A percentile compares a stretch with the other conserved stretches of the same genome.
phyloP scores from a whole-genome alignment of 495 filamentous ascomycete species.

The Neurospora tetraspora region DNA sequence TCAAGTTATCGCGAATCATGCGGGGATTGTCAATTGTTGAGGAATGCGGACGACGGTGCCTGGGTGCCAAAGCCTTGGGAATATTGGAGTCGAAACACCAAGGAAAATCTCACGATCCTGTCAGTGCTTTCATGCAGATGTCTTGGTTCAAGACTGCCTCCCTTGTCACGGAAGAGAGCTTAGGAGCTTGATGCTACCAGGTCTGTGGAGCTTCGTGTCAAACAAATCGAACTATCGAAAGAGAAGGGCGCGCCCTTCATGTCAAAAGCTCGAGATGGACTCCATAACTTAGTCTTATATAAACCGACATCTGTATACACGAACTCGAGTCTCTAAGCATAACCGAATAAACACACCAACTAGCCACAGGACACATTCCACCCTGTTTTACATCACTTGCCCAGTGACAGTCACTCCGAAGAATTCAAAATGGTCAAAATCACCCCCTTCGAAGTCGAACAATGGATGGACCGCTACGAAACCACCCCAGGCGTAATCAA shows the following conservation, averaged over 20 bases:
- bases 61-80: background rate
- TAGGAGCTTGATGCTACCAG: background rate
- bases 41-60: background rate
- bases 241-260: background rate
- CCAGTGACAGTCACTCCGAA: background rate
- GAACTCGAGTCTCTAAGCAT: background rate
- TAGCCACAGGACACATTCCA: background rate
- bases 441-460: slow-evolving; percentile 66
- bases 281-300: background rate
- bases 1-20: background rate
- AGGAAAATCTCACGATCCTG: background rate
- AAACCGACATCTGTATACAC: background rate
- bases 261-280: background rate
- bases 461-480: slow-evolving; percentile 92
- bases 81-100: background rate
- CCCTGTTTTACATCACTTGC: background rate
- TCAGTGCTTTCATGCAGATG: background rate
- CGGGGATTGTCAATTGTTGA: background rate
- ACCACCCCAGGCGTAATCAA: slow-evolving; percentile 61
- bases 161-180: background rate
- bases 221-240: background rate
- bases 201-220: background rate
- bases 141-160: background rate
- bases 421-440: slow-evolving; percentile 50
- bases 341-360: background rate